A percentile compares a stretch with the other conserved stretches of the same genome.
These are phyloP conservation scores for Heliamphora pulchella DNA, from an alignment of 179 eudicot species.

Conservation along the genomic window DNA sequence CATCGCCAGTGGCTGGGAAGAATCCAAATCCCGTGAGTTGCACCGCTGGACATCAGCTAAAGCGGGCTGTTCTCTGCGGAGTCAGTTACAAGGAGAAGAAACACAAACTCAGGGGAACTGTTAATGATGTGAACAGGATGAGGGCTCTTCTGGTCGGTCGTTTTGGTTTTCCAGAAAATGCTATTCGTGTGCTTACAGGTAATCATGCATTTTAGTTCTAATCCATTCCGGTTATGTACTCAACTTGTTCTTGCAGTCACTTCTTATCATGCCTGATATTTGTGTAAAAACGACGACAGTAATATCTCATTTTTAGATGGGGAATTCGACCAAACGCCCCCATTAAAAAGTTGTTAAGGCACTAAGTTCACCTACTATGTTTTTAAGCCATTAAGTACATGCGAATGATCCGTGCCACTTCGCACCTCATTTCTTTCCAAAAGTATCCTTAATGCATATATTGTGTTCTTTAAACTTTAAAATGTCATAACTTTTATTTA, in stretches of 20 bases:
- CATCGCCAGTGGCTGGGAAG: neutral
- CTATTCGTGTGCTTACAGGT: constrained; percentile 67
- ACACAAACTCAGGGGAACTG: constrained; percentile 50
- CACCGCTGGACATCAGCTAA: constrained; percentile 22
- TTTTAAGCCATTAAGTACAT: no score
- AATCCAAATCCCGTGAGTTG: neutral
- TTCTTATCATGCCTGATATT: neutral
- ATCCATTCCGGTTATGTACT: neutral
- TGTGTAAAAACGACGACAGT: no score
- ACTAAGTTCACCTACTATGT: no score
- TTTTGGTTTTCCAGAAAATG: constrained; percentile 33
- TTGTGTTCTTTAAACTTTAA: no score
- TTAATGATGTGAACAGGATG: constrained; percentile 46
- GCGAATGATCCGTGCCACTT: no score
- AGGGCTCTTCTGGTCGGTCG: constrained; percentile 30
- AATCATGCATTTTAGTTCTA: neutral
- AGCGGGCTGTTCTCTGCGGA: constrained; percentile 64
- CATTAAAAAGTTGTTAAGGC: no score
- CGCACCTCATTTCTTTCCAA: no score
- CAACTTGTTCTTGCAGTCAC: neutral
- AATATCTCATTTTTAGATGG: no score
- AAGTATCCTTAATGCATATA: no score
- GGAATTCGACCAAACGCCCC: no score
- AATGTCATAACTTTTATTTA: no score
- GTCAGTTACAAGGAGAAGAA: constrained; percentile 53